Base-by-base conservation (phyloP, 2,329 filamentous ascomycete genomes). In the Fusarium sambucinum region DNA sequence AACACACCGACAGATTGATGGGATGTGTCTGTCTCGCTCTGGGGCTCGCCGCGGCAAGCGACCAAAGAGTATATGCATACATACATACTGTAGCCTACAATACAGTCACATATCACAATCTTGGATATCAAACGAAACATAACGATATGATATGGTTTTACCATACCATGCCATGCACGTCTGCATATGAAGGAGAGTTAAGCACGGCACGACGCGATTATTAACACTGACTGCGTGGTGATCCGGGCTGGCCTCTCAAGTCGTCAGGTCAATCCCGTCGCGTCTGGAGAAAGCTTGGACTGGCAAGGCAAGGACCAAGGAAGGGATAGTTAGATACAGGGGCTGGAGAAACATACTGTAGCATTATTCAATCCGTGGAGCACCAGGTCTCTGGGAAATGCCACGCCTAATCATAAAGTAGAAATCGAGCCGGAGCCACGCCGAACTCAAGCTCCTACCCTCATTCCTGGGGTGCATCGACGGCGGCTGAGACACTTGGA, bases 271-370 rank as follows among this genome's bases (percentile, higher is more conserved):
- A 40, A 27, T 63, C 51, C 59, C 42, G 21, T 56, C 65, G 55
- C 42, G 65, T 68, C 65, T 68, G 60, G 66, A 68, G 65, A 68
- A 69, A 60, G 65, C 55, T 55, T 69, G 46, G 65, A 53, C 42
- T 42, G 33, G 16, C 65, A 52, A 63, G 29, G n/a, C 68, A 54
- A 63, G 55, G 65, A 50, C 63, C 59, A 52, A 64, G 48, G 59
- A 52, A 64, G 53, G 59, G 59, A 66, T 54, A 65, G 59, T 62
- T 54, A 65, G 54, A 59, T 59, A 68, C 59, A 65, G 48, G 64
- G 63, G 23, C 21, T 44, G 23, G 59, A 57, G 42, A 42, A 33
- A 40, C 63, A 38, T 38, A 27, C 30, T 44, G 29, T 54, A 33
- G 38, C 40, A 35, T 27, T 50, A 16, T 33, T 44, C 45, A 55